Percentiles rank a stretch among this genome's conserved stretches.
Evolutionary conservation across 2,329 filamentous ascomycete species (phyloP).

Genomic region (Clarireedia monteithiana): DNA sequence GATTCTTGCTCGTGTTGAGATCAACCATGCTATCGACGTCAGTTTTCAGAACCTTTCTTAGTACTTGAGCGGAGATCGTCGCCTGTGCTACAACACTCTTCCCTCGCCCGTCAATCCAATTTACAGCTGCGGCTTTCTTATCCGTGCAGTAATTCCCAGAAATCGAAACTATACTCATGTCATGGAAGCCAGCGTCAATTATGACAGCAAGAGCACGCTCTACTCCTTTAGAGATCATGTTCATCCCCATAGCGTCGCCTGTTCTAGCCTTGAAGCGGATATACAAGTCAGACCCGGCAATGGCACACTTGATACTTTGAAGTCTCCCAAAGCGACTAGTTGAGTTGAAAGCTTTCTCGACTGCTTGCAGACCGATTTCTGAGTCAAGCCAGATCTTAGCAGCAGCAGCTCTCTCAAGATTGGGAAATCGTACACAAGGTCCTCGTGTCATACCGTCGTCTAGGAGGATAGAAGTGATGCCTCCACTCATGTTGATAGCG

Average conservation of each 20-base stretch:
- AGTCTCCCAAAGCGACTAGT: slow-evolving; percentile 91
- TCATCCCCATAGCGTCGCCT: slow-evolving; percentile 99
- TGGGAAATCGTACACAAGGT: slow-evolving; percentile 87
- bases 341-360: slow-evolving; percentile 94
- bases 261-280: slow-evolving; percentile 98
- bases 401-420: slow-evolving; percentile 77
- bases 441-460: slow-evolving; percentile 96
- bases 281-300: slow-evolving; percentile 92
- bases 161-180: slow-evolving; percentile 90
- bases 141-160: slow-evolving; percentile 98
- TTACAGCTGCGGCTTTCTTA: slow-evolving; percentile 97
- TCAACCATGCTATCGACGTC: slow-evolving; percentile 91
- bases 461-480: slow-evolving; percentile 84
- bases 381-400: slow-evolving; percentile 97
- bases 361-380: slow-evolving; percentile 68
- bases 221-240: slow-evolving; percentile 99
- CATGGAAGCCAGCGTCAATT: slow-evolving; percentile 85
- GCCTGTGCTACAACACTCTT: slow-evolving; percentile 97
- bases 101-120: slow-evolving; percentile 97
- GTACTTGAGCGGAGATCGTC: slow-evolving; percentile 83
- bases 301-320: slow-evolving; percentile 80
- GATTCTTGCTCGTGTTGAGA: slow-evolving; percentile 88
- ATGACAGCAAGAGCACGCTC: slow-evolving; percentile 89
- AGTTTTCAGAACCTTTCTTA: slow-evolving; percentile 83
- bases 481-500: slow-evolving; percentile 94